These are phyloP conservation scores for slime mould (Dictyostelium discoideum) DNA, from an alignment of 78 protist genomes.

Conservation along the genomic window DNA sequence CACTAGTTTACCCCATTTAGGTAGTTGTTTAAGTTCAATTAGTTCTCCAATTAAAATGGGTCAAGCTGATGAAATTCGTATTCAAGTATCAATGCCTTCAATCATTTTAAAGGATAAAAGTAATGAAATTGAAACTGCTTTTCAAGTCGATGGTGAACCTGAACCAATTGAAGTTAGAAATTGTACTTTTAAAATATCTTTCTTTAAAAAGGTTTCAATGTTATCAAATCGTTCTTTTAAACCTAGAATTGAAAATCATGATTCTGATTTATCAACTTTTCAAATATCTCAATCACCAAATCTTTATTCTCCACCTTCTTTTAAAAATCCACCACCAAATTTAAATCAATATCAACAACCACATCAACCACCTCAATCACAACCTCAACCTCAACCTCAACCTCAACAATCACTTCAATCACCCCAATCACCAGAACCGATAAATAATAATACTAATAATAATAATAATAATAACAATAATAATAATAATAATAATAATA, in stretches of 20 bases:
- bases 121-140: neutral
- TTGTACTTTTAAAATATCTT: conserved; percentile 7
- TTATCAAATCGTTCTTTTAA: conserved; percentile 5
- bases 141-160: conserved; percentile 82
- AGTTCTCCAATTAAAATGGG: conserved; percentile 50
- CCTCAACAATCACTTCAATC: neutral
- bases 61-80: conserved; percentile 39
- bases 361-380: neutral
- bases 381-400: too few species aligned
- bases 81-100: neutral
- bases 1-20: conserved; percentile 51
- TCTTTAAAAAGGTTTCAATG: conserved; percentile 47
- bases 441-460: neutral
- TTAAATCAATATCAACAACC: neutral
- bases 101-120: neutral
- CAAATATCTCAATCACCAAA: neutral
- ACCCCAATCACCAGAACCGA: neutral
- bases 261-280: neutral
- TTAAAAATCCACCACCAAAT: neutral
- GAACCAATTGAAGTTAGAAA: conserved; percentile 16
- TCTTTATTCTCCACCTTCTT: neutral
- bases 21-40: conserved; percentile 13
- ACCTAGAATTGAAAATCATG: neutral
- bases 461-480: too few species aligned
- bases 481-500: too few species aligned